Evolutionary conservation across 345 rosid species (phyloP).

Genomic region (Ailanthus altissimus): DNA sequence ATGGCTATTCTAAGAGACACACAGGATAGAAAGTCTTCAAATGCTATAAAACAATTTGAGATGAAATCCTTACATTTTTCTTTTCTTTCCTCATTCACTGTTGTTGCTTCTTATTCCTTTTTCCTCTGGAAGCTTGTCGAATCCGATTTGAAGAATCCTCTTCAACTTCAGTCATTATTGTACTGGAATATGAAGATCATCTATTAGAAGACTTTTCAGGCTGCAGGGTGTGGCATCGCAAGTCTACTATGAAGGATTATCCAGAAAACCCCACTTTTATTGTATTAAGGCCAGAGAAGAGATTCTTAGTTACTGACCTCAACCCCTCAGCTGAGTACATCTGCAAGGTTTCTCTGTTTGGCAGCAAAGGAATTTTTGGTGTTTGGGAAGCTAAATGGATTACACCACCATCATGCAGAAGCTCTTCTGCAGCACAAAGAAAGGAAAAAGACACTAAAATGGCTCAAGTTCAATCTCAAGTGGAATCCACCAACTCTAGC

Average conservation of each 20-base stretch:
- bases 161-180: conserved; percentile 40
- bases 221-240: conserved; percentile 58
- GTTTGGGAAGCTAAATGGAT: conserved; percentile 50
- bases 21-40: neutral
- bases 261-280: conserved; percentile 37
- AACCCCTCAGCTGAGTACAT: conserved; percentile 42
- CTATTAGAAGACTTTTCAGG: conserved; percentile 36
- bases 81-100: neutral
- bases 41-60: conserved; percentile 9
- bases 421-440: neutral
- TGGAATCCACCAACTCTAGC: conserved; percentile 32
- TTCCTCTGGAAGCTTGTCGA: conserved; percentile 41
- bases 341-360: conserved; percentile 41
- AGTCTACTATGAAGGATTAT: conserved; percentile 37
- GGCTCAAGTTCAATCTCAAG: conserved; percentile 22
- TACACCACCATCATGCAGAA: conserved; percentile 32
- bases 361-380: conserved; percentile 31
- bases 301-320: conserved; percentile 34
- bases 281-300: conserved; percentile 41
- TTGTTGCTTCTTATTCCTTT: neutral
- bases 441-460: conserved; percentile 13
- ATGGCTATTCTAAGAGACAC: neutral
- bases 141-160: conserved; percentile 45
- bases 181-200: conserved; percentile 32
- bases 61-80: neutral